A percentile compares a stretch with the other conserved stretches of the same genome.
Evolutionary conservation across 495 filamentous ascomycete genomes (phyloP).

Genomic region (Aspergillus kassunensis): DNA sequence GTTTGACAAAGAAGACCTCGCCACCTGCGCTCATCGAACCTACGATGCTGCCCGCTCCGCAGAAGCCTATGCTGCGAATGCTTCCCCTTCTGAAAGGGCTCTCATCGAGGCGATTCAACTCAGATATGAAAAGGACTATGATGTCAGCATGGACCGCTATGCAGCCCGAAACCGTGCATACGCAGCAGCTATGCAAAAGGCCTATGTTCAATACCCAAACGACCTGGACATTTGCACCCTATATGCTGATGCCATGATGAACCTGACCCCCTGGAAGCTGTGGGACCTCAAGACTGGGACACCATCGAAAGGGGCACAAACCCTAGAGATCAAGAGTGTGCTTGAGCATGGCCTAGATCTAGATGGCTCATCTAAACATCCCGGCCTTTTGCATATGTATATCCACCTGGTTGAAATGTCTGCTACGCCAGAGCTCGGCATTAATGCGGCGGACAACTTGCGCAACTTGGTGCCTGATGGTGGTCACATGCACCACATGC

Average conservation of each 20-base stretch:
- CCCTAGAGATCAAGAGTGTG: conserved; percentile 51
- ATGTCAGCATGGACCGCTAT: conserved; percentile 32
- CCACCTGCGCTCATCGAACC: conserved; percentile 38
- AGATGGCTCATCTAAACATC: conserved; percentile 43
- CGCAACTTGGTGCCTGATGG: conserved; percentile 60
- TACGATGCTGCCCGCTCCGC: conserved; percentile 43
- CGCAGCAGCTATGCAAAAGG: conserved; percentile 56
- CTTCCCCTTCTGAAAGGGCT: conserved; percentile 45
- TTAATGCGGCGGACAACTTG: conserved; percentile 54
- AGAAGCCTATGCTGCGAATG: conserved; percentile 22
- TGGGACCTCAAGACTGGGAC: conserved; percentile 59
- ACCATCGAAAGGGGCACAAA: conserved; percentile 49
- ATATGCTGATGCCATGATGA: conserved; percentile 68
- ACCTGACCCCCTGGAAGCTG: conserved; percentile 62
- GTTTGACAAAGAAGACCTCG: conserved; percentile 59
- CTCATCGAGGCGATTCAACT: conserved; percentile 53
- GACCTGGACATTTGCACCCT: conserved; percentile 60
- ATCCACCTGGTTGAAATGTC: conserved; percentile 80
- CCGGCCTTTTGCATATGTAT: conserved; percentile 66
- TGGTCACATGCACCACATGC: conserved; percentile 70
- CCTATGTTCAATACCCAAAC: conserved; percentile 48
- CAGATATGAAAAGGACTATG: conserved; percentile 47
- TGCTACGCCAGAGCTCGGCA: conserved; percentile 50
- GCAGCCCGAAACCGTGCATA: conserved; percentile 53
- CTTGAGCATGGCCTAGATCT: conserved; percentile 49